Conservation (phyloP, 371 early-diverging fungal genomes). For the Circinella umbellata region DNA sequence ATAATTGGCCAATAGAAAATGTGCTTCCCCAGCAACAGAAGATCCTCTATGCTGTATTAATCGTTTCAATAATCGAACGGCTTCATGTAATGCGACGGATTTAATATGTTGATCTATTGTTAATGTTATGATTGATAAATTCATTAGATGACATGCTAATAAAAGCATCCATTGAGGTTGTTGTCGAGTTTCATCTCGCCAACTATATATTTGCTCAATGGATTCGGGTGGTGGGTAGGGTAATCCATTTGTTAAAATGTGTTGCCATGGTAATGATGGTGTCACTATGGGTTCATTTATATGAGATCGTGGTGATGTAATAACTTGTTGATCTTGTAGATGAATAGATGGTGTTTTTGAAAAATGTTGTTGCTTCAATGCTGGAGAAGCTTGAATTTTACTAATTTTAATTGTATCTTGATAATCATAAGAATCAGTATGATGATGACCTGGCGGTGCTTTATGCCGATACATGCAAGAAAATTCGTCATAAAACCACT, state of each 20-base stretch:
- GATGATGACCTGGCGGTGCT: constrained; percentile 13
- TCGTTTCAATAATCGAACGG: constrained; percentile 18
- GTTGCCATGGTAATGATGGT: not conserved
- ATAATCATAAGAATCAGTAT: not conserved
- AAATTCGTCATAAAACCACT: constrained; percentile 50
- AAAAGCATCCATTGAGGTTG: constrained; percentile 14
- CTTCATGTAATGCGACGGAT: constrained; percentile 9
- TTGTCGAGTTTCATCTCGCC: constrained; percentile 26
- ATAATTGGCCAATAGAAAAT: constrained; percentile 89
- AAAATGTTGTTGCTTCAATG: not conserved
- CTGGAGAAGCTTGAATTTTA: not conserved
- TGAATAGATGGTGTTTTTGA: not conserved
- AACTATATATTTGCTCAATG: constrained; percentile 24
- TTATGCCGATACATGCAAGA: constrained; percentile 38
- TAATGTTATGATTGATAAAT: not conserved
- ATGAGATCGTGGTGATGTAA: not conserved
- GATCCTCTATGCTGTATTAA: constrained; percentile 19
- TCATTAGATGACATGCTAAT: constrained; percentile 10
- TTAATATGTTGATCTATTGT: constrained; percentile 14
- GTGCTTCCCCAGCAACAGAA: constrained; percentile 75
- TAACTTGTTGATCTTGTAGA: not conserved
- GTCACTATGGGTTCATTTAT: not conserved
- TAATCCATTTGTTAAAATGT: constrained; percentile 20
- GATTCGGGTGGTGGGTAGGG: constrained; percentile 21
- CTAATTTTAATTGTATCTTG: not conserved